Evolutionary conservation across 2,329 filamentous ascomycete genomes (phyloP).

Genomic region (Verticillium zaregamsianum): DNA sequence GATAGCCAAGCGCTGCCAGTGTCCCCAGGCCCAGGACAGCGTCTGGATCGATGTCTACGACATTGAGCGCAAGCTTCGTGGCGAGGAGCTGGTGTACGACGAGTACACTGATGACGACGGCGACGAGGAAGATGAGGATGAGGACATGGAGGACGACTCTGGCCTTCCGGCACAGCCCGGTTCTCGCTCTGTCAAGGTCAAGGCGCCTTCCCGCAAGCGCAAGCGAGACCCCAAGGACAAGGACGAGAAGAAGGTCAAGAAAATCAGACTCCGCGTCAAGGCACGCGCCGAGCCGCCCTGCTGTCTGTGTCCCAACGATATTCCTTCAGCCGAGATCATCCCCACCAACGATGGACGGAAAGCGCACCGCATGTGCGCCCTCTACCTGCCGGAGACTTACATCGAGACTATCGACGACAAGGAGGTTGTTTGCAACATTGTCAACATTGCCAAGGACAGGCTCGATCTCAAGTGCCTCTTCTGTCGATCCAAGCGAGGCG

Average conservation of each 20-base stretch:
- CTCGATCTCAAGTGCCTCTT: slow-evolving; percentile 91
- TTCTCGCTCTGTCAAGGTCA: slow-evolving; percentile 25
- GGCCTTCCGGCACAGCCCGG: slow-evolving; percentile 73
- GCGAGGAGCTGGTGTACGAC: slow-evolving; percentile 82
- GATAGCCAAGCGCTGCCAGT: slow-evolving; percentile 95
- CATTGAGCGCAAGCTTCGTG: slow-evolving; percentile 88
- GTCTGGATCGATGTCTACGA: slow-evolving; percentile 98
- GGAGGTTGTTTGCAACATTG: slow-evolving; percentile 73
- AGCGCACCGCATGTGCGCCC: slow-evolving; percentile 83
- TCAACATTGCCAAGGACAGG: slow-evolving; percentile 80
- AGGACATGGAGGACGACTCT: slow-evolving; percentile 56
- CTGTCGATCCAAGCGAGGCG: slow-evolving; percentile 91
- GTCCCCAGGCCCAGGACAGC: slow-evolving; percentile 89
- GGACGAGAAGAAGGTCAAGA: slow-evolving; percentile 60
- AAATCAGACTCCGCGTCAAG: slow-evolving; percentile 71
- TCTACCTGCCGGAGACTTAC: slow-evolving; percentile 89
- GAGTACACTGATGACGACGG: slow-evolving; percentile 70
- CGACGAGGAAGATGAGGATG: slow-evolving; percentile 60
- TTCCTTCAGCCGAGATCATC: slow-evolving; percentile 75
- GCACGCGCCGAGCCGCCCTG: slow-evolving; percentile 73
- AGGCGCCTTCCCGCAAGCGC: slow-evolving; percentile 52
- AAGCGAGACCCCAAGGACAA: slow-evolving; percentile 48
- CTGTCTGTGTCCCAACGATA: slow-evolving; percentile 87
- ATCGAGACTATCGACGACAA: slow-evolving; percentile 68
- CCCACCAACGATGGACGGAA: slow-evolving; percentile 83